These are phyloP conservation scores for Xylariaceae sp. DNA, from an alignment of 2,329 filamentous ascomycete species.

Conservation along the genomic window DNA sequence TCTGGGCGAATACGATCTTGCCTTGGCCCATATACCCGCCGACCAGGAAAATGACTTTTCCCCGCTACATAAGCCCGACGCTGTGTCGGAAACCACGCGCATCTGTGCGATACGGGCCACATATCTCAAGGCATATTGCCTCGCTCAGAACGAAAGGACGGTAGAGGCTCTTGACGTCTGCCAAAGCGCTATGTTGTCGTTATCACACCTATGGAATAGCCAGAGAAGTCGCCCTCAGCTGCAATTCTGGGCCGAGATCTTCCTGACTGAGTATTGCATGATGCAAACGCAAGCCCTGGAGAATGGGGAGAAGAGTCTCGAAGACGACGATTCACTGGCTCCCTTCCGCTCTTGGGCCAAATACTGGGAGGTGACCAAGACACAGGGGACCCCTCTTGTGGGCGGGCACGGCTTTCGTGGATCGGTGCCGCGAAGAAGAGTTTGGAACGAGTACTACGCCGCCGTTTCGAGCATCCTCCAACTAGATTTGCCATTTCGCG, in stretches of 20 bases:
- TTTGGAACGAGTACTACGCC: constrained; percentile 83
- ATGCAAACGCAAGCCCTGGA: constrained; percentile 56
- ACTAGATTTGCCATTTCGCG: constrained; percentile 55
- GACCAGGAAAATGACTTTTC: constrained; percentile 53
- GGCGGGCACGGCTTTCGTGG: constrained; percentile 56
- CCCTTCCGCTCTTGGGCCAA: constrained; percentile 62
- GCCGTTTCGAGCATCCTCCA: constrained; percentile 72
- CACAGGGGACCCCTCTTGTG: constrained; percentile 37
- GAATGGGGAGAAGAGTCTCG: constrained; percentile 44
- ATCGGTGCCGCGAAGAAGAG: constrained; percentile 55
- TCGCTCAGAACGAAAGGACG: constrained; percentile 44
- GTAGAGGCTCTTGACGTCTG: constrained; percentile 62
- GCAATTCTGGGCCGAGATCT: constrained; percentile 71
- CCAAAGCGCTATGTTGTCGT: constrained; percentile 57
- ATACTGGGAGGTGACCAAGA: constrained; percentile 55
- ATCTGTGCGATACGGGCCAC: constrained; percentile 74
- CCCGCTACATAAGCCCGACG: constrained; percentile 46
- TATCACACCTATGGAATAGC: constrained; percentile 49
- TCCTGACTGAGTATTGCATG: constrained; percentile 69
- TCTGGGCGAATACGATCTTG: constrained; percentile 60
- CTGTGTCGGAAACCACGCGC: constrained; percentile 67
- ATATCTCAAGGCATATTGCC: constrained; percentile 67
- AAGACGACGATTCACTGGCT: constrained; percentile 49
- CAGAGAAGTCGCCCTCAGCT: constrained; percentile 57
- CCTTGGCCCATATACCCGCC: constrained; percentile 56